Evolutionary conservation across 345 rosid species (phyloP), one percentile per base, ranked within the genome.

Genomic region (Sonneratia alba): DNA sequence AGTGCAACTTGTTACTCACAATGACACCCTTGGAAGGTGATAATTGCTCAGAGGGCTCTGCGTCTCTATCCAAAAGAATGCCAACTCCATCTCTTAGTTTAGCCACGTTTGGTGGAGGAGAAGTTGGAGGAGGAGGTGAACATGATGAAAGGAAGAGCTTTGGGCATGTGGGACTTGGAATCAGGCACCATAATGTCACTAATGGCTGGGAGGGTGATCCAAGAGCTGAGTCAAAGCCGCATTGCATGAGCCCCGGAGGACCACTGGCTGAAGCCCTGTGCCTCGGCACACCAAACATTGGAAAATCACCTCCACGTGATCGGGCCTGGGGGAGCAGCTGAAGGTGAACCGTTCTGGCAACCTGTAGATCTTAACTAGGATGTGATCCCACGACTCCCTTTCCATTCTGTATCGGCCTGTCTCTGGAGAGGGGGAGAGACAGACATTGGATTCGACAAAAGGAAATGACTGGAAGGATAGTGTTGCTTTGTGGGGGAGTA

Each of bases 211-310:
- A 79, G 55, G 42, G 68, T 49, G 76, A 69, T 21, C 68, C 56
- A 22, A 70, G 66, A 70, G 67, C 24, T 59, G 68, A 57, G 22
- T 56, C 70, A 56, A 76, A 79, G 69, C 81, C 79, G 10, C 84
- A 82, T 45, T 83, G 85, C 86, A 71, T 82, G 85, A 77, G 73
- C 56, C 68, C 63, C 68, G 75, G 76, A 59, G 87, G 90, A 67
- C 90, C 90, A 3, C 70, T 86, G 74, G 90, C 85, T 24, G 87
- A 86, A 76, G 90, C 85, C n/a, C 72, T 86, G 66, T 76, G 85
- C 77, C 81, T 79, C 7, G 86, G 89, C 68, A 77, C 74, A 63
- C 56, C 86, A 1, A 72, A 71, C 15, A 22, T 65, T 53, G 71
- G 79, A 22, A 75, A 70, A 67, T 51, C 77, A 24, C 21, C 64